Evolutionary conservation across 2,329 filamentous ascomycete genomes (phyloP), one percentile per base, ranked within the genome.

Genomic region (Microcyclospora tardicrescens): DNA sequence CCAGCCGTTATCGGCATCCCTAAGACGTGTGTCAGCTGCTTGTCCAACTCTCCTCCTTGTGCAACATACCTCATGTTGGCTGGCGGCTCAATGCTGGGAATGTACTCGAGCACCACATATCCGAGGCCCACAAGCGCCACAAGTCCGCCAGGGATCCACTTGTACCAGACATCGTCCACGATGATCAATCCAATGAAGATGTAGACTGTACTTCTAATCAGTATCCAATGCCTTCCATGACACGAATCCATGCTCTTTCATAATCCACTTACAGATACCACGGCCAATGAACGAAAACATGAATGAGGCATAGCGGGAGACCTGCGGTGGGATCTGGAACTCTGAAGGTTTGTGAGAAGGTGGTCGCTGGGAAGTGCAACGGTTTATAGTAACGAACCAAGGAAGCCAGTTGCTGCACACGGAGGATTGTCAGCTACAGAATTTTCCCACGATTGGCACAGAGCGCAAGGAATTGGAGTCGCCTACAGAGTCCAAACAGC

Each of bases 261-360:
- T 33, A 31, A 37, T 6, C 12, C 12, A 29, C 85, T 66, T 77
- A 94, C 87, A 96, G 61, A 85, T 72, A 64, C 91, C 91, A 59
- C 91, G 86, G 45, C 91, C 91, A 52, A 96, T 67, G 72, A 98
- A 96, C 41, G 84, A 93, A 71, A 96, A 96, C 64, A 96, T 79
- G 71, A 98, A 98, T 10, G 85, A 93, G 39, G 86, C 89, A 69
- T 96, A 94, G 66, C 85, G 81, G 42, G 86, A 81, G 39, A 94
- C 73, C 61, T 94, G 87, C 43, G 87, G 84, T 36, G 91, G 89
- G 53, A 95, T 89, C 64, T 94, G 82, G 68, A 96, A 93, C 65
- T 98, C 91, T 64, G 51, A 28, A 32, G 30, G 30, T 6, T 24
- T 24, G 19, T 24, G 19, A 24, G 19, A 24, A 24, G 5, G 32